Conservation (phyloP, 2,329 filamentous ascomycete genomes). For the Triangularia verruculosa region DNA sequence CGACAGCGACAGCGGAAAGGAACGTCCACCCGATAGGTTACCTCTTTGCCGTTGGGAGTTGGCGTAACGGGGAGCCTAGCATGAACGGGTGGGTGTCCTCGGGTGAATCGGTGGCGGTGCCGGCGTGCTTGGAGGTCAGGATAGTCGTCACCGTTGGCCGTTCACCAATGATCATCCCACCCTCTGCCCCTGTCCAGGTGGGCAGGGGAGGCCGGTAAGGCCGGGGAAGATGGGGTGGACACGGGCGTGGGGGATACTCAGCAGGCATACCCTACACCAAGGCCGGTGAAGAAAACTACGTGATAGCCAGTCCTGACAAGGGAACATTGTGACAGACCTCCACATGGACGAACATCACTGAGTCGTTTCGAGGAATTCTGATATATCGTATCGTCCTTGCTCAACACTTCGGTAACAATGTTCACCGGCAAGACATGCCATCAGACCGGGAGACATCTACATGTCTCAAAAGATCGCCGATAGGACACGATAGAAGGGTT, state of each 20-base stretch:
- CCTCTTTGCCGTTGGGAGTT: background rate
- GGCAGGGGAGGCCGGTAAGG: background rate
- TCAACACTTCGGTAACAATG: background rate
- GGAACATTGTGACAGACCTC: background rate
- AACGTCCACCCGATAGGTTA: background rate
- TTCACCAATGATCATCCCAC: background rate
- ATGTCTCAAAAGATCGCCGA: background rate
- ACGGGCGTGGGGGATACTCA: background rate
- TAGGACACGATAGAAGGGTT: background rate
- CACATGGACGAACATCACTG: background rate
- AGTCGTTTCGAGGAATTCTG: background rate
- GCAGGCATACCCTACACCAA: background rate
- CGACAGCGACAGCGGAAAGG: background rate
- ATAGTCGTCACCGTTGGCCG: background rate
- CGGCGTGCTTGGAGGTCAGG: slow-evolving; percentile 1
- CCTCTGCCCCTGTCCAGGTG: background rate
- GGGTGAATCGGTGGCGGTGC: background rate
- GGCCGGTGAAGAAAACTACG: background rate
- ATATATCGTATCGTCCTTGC: background rate
- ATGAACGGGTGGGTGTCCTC: background rate
- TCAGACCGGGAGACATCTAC: background rate
- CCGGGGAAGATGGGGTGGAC: background rate
- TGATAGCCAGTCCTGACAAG: background rate
- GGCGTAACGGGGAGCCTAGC: background rate
- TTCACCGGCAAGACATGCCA: background rate